Evolutionary conservation across 2,329 filamentous ascomycete species (phyloP), one percentile per base, ranked within the genome.

Genomic region (Aureobasidium melanogenum): DNA sequence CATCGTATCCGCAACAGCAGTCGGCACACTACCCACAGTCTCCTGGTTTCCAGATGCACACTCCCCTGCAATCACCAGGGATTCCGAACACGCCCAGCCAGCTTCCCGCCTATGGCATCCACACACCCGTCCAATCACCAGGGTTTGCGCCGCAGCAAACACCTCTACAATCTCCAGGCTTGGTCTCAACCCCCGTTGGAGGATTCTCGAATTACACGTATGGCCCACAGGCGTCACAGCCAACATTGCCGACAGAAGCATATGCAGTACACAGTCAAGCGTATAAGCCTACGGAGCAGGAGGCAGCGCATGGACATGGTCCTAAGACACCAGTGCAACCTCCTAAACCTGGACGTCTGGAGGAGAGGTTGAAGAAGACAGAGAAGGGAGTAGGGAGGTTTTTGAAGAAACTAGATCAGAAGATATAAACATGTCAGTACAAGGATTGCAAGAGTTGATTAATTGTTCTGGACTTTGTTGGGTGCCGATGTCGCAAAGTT

Each of bases 311-410:
- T 34, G 61, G 61, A 24, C 61, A 64, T 8, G 30, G 54, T 4
- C 46, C 57, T 17, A 57, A 44, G 46, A 38, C 50, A 24, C 36
- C 63, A 63, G 67, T 66, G 47, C 71, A 28, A 14, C 72, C 74
- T 63, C 15, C 46, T 3, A 65, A 62, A 50, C 55, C 59, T 14
- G 64, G 64, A 44, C 19, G 80, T 69, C 72, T 90, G 32, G 87
- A 88, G 67, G 82, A 85, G 70, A 81, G 83, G 63, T 84, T 87
- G 0, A 84, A 83, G 30, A 80, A 83, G 67, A 67, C 91, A 36
- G 88, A 91, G 75, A 85, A 84, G 71, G 85, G 87, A 1, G 82
- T 91, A 5, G 82, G 84, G 30, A 84, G 85, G 7, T 86, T 91
- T 78, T 73, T 91, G 66, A 90, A 87, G 80, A 89, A 86, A 75